Percentiles rank a stretch among this genome's conserved stretches.
phyloP scores from a whole-genome alignment of 2,329 filamentous ascomycete species.

The Xylaria sp. region DNA sequence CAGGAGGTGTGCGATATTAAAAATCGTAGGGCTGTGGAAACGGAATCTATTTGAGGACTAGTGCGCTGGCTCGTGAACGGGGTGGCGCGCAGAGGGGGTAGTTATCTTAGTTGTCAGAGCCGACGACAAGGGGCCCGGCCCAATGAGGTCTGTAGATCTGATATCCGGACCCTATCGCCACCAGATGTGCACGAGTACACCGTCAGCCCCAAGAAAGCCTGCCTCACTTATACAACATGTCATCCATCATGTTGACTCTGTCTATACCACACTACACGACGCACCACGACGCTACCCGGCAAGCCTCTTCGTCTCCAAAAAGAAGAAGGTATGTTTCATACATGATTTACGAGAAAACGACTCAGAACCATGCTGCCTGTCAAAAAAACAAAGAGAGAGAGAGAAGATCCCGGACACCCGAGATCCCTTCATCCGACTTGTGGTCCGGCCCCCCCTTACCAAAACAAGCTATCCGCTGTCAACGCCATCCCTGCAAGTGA shows the following conservation, averaged over 20 bases:
- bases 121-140: neutral
- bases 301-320: neutral
- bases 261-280: neutral
- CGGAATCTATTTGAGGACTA: no score
- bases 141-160: neutral
- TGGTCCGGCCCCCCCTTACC: constrained; percentile 23
- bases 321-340: neutral
- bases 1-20: no score
- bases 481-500: constrained; percentile 17
- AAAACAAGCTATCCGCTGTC: constrained; percentile 22
- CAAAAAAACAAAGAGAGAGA: neutral
- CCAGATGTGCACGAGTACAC: neutral
- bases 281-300: no score
- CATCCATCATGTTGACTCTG: neutral
- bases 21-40: no score
- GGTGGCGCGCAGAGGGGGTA: no score
- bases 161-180: neutral
- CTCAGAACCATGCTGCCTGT: constrained; percentile 18
- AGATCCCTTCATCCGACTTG: constrained; percentile 24
- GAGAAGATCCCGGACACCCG: neutral
- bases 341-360: constrained; percentile 5
- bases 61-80: no score
- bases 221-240: neutral
- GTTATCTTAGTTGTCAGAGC: neutral
- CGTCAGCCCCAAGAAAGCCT: neutral